Evolutionary conservation across 2,329 filamentous ascomycete genomes (phyloP).

Genomic region (Penicillium sp.): DNA sequence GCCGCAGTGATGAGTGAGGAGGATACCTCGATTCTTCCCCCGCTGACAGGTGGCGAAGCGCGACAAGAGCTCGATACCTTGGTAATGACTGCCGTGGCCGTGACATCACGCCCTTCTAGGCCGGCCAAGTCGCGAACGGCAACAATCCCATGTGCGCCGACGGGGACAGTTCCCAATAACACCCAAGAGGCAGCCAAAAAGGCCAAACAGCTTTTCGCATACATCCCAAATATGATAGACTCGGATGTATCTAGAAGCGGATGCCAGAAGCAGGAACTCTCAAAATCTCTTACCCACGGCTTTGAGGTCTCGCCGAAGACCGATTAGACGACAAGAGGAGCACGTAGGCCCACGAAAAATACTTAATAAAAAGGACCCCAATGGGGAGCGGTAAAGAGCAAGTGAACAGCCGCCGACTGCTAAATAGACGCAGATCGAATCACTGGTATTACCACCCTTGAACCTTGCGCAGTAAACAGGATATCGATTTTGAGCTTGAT

Average conservation of each 20-base stretch:
- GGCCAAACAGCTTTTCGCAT: slow-evolving; percentile 14
- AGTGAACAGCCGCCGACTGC: background rate
- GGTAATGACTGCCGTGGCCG: background rate
- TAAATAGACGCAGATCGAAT: background rate
- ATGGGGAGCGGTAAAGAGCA: background rate
- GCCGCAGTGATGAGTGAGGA: too few relatives aligned
- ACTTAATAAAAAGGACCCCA: background rate
- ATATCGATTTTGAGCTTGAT: background rate
- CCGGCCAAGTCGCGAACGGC: background rate
- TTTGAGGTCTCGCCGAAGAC: background rate
- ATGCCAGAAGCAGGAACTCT: background rate
- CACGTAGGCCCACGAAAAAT: background rate
- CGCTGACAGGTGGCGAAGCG: background rate
- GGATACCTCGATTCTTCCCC: too few relatives aligned
- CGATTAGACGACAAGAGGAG: background rate
- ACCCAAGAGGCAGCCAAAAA: slow-evolving; percentile 18
- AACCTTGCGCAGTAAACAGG: background rate
- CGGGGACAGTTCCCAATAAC: slow-evolving; percentile 13
- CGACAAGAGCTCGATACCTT: background rate
- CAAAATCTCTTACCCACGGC: background rate
- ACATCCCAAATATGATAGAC: slow-evolving; percentile 14
- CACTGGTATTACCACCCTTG: background rate
- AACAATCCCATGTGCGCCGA: slow-evolving; percentile 6
- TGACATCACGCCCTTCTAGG: background rate
- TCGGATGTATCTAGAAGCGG: background rate